Percentiles rank a stretch among this genome's conserved stretches.
Evolutionary conservation across 1,139 yeast species (phyloP).

Genomic region (Geotrichum histeridarum): DNA sequence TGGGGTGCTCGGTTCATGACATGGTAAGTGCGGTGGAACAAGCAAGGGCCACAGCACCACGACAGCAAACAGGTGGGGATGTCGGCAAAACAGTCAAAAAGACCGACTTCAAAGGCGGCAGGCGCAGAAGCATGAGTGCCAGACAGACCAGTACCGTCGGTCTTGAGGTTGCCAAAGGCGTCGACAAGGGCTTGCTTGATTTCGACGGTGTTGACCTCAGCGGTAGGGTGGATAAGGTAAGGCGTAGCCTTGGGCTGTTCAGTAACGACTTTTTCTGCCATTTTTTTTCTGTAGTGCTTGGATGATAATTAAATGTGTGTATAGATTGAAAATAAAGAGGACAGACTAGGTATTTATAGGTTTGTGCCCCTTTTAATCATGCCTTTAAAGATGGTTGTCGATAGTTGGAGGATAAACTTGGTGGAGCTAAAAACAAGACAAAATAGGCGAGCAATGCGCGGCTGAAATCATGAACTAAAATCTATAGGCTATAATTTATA

Average conservation of each 20-base stretch:
- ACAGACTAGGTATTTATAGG: too few relatives aligned
- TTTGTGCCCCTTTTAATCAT: too few relatives aligned
- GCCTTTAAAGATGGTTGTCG: too few relatives aligned
- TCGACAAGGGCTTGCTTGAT: not conserved
- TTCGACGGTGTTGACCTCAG: not conserved
- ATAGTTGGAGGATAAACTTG: too few relatives aligned
- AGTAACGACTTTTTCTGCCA: conserved; percentile 1
- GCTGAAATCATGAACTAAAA: too few relatives aligned
- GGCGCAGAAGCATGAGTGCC: not conserved
- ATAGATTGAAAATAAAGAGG: not conserved
- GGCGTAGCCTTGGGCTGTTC: not conserved
- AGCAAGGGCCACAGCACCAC: conserved; percentile 5
- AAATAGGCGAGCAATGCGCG: too few relatives aligned
- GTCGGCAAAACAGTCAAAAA: conserved; percentile 11
- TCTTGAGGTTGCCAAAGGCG: not conserved
- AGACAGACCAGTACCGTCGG: conserved; percentile 8
- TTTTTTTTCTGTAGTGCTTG: not conserved
- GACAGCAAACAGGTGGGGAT: conserved; percentile 5
- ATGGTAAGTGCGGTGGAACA: conserved; percentile 8
- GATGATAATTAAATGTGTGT: not conserved
- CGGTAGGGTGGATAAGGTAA: conserved; percentile 8
- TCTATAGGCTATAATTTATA: too few relatives aligned
- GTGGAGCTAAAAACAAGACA: too few relatives aligned
- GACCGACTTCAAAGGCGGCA: not conserved
- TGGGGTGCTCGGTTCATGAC: not conserved